Base-by-base conservation (phyloP, 2,329 filamentous ascomycete genomes). In the Beauveria sp. region DNA sequence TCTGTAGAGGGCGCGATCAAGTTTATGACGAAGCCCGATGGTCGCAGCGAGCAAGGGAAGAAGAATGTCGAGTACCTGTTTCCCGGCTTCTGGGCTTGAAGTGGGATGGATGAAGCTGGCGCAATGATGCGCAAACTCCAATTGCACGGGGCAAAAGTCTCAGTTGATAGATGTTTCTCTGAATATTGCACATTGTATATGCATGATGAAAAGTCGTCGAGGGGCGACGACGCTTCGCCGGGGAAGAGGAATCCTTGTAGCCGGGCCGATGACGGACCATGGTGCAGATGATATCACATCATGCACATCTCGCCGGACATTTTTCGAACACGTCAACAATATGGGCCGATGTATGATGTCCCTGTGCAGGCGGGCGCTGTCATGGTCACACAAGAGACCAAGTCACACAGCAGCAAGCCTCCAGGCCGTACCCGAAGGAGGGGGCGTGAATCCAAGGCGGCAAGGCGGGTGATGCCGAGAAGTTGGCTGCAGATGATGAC, bases 1-100 rank as follows among this genome's bases (percentile, higher is more conserved):
- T 82, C 83, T 42, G 86, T 87, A 64, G 89, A 88, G 72, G 91
- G 90, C 65, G 91, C 90, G 46, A 84, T 96, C 66, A 83, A 85
- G 71, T 87, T 86, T 70, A 96, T 93, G 79, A 97, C 93, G 54
- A 89, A 92, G 73, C 84, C 87, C 46, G 83, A 85, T 54, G 90
- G 90, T 28, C 84, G 92, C 69, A 83, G 83, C 64, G 79, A 83
- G 16, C 89, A 93, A 74, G 90, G 89, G 1, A 82, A 89, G 76
- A 84, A 90, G 82, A 93, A 86, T 77, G 78, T 96, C 59, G 83
- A 88, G 70, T 99, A 89, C 80, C 77, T 99, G 62, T 98, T 96
- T 77, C 92, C 93, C 1, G 89, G 88, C 2, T 92, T 93, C 73
- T 91, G 83, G 74, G 70, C 75, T 50, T 77, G 66, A 58, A 20